phyloP scores from a whole-genome alignment of 78 protist species.

The Cavenderia fasciculata region DNA sequence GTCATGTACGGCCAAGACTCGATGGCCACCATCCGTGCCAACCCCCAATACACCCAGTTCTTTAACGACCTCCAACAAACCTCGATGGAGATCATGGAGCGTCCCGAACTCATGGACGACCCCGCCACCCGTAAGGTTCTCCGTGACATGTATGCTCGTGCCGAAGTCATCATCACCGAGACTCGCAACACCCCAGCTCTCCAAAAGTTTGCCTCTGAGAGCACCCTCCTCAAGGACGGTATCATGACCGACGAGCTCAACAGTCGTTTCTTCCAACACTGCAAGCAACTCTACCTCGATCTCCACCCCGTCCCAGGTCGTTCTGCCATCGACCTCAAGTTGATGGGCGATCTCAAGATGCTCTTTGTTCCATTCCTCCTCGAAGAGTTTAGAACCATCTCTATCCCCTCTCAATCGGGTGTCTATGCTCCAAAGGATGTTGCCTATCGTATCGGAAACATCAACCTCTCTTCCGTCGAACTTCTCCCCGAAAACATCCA shows the following conservation, averaged over 20 bases:
- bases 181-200: conserved; percentile 46
- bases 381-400: conserved; percentile 74
- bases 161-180: conserved; percentile 3
- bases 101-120: conserved; percentile 52
- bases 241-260: conserved; percentile 44
- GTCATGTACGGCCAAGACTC: conserved; percentile 33
- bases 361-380: conserved; percentile 62
- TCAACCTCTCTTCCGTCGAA: conserved; percentile 60
- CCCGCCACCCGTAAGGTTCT: conserved; percentile 57
- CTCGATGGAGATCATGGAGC: conserved; percentile 35
- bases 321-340: not conserved
- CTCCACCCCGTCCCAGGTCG: conserved; percentile 13
- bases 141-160: conserved; percentile 38
- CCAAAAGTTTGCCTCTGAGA: conserved; percentile 34
- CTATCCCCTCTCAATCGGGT: conserved; percentile 53
- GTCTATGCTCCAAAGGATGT: conserved; percentile 29
- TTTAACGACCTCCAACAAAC: conserved; percentile 10
- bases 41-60: conserved; percentile 14
- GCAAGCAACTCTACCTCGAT: conserved; percentile 8
- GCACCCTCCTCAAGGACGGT: conserved; percentile 35
- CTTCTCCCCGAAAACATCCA: conserved; percentile 69
- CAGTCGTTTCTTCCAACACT: conserved; percentile 20
- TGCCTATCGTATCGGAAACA: conserved; percentile 41
- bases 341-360: conserved; percentile 46
- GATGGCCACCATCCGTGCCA: conserved; percentile 2